Percentiles rank a stretch among this genome's conserved stretches.
phyloP scores from a whole-genome alignment of 1,284 basidiomycete species.

The Pulchroboletus neoregius region DNA sequence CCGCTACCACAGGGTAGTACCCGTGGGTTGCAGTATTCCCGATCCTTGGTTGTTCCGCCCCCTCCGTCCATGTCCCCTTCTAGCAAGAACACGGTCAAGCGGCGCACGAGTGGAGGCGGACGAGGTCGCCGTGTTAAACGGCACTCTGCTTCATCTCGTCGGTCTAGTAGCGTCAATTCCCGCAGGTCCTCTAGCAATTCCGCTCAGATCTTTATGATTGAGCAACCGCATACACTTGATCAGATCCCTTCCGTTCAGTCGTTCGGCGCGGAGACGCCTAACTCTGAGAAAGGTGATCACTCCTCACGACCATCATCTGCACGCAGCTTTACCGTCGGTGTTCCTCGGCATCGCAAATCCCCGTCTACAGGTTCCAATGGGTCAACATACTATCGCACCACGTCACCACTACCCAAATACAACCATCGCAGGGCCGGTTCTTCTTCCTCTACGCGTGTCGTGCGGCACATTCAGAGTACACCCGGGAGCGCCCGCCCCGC shows the following conservation, averaged over 20 bases:
- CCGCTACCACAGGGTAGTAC: constrained; percentile 30
- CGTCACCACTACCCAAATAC: constrained; percentile 66
- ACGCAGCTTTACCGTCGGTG: constrained; percentile 55
- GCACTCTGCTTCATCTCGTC: constrained; percentile 64
- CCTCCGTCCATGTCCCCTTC: constrained; percentile 23
- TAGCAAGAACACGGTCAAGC: constrained; percentile 43
- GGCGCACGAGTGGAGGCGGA: constrained; percentile 43
- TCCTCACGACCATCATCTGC: constrained; percentile 73
- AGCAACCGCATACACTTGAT: constrained; percentile 46
- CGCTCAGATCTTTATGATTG: constrained; percentile 53
- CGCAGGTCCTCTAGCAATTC: constrained; percentile 67
- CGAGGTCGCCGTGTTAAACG: constrained; percentile 54
- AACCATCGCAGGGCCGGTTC: constrained; percentile 65
- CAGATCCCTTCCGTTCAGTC: constrained; percentile 58
- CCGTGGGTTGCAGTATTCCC: constrained; percentile 25
- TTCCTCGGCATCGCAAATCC: constrained; percentile 60
- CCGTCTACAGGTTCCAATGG: constrained; percentile 73
- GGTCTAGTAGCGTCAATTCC: constrained; percentile 81
- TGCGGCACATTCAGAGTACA: constrained; percentile 54
- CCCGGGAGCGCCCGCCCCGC: constrained; percentile 33
- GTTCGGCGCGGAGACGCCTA: constrained; percentile 71
- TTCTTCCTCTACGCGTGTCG: constrained; percentile 73
- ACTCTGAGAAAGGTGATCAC: constrained; percentile 70
- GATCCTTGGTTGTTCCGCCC: constrained; percentile 21
- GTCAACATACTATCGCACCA: constrained; percentile 56